Base-by-base conservation (phyloP, 1,284 basidiomycete genomes). In the Leccinum ambiguum region DNA sequence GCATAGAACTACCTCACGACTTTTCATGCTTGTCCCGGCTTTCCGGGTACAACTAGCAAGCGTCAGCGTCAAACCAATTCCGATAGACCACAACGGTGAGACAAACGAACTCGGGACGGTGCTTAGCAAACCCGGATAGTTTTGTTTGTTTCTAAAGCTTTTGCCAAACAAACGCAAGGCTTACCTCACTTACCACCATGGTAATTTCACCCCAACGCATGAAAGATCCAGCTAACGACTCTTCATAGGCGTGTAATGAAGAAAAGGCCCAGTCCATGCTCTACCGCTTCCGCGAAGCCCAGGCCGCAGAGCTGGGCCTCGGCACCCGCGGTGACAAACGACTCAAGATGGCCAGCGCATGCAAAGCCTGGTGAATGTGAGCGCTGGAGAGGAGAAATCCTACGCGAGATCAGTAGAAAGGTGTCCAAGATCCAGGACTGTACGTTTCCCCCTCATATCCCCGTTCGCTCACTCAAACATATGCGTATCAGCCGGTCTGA, bases 211-310 rank as follows among this genome's bases (percentile, higher is more conserved):
- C 21, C n/a, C 41, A 30, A 9, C 8, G 5, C 1, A 14, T 4
- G 4, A 14, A 56, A 6, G 4, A 18, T 7, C 6, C 39, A 54
- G 4, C 50, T 14, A 23, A 54, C 56, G 2, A 68, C 2, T 0
- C 23, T 18, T 1, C 73, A 21, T 23, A 94, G 95, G 94, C 95
- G 71, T 92, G 95, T 79, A 97, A 97, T 90, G 92, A 95, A 78
- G 96, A 97, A 79, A 98, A 97, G 78, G 93, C 95, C 1, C 95
- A 97, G 79, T 97, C 96, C 60, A 98, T 98, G 96, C 87, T 99
- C 62, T 98, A 97, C 79, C 95, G 97, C 69, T 99, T 99, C 79
- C 92, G 97, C 66, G 96, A 98, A 79, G 93, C 94, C 62, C 97
- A 99, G 78, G 95, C 94, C 0, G 90, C 92, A 61, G 97, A 98